phyloP scores from a whole-genome alignment of 2,329 filamentous ascomycete genomes.

The Sclerotinia subarctica region DNA sequence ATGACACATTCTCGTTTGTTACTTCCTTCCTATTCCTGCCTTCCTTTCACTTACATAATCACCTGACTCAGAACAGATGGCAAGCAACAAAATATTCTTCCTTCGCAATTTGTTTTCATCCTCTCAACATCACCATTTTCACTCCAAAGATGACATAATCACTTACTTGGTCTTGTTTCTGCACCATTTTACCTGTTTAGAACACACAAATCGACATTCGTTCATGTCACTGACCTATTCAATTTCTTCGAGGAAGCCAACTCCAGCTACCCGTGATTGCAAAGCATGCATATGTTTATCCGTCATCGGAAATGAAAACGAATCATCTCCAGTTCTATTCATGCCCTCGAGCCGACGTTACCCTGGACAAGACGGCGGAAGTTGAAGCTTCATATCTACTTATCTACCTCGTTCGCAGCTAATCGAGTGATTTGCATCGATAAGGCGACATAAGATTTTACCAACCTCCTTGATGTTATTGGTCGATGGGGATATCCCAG shows the following conservation, averaged over 20 bases:
- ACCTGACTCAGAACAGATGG: neutral
- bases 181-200: neutral
- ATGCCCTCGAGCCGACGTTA: neutral
- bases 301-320: neutral
- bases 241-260: neutral
- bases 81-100: neutral
- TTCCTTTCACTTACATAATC: neutral
- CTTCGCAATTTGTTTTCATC: neutral
- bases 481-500: neutral
- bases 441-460: neutral
- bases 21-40: neutral
- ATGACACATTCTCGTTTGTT: neutral
- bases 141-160: neutral
- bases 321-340: neutral
- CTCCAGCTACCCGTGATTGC: neutral
- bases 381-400: neutral
- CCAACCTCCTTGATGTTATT: too few species aligned
- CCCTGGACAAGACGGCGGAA: too few species aligned
- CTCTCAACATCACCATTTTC: neutral
- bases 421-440: constrained; percentile 6
- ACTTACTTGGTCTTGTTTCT: too few species aligned
- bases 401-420: neutral
- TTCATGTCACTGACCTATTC: neutral
- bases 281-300: neutral
- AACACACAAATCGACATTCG: neutral